Conservation (phyloP, 2,329 filamentous ascomycete species). For the Ophiocordyceps sinensis region DNA sequence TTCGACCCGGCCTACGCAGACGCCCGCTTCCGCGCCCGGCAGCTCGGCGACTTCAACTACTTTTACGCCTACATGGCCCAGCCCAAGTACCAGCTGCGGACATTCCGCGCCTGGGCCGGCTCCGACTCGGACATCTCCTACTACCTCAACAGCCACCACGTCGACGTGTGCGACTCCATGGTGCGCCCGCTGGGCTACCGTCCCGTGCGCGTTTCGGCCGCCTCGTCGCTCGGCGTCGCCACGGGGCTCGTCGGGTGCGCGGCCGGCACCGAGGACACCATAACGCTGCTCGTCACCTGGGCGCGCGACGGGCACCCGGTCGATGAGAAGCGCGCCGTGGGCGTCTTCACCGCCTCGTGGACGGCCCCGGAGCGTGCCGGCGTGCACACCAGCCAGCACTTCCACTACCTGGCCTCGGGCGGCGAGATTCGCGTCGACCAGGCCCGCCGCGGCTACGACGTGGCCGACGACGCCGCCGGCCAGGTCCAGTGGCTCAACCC, state of each 20-base stretch:
- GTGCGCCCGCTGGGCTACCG: slow-evolving; percentile 57
- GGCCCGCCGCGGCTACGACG: slow-evolving; percentile 86
- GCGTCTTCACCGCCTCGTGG: slow-evolving; percentile 89
- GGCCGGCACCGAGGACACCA: slow-evolving; percentile 78
- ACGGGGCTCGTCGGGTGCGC: slow-evolving; percentile 59
- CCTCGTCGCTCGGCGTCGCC: slow-evolving; percentile 65
- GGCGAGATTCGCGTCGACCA: slow-evolving; percentile 87
- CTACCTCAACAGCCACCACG: slow-evolving; percentile 90
- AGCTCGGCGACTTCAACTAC: slow-evolving; percentile 90
- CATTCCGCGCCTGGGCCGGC: slow-evolving; percentile 89
- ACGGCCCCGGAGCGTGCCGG: slow-evolving; percentile 84
- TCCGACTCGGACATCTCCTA: slow-evolving; percentile 88
- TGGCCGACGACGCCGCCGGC: slow-evolving; percentile 63
- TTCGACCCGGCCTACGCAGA: slow-evolving; percentile 89
- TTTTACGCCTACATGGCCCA: slow-evolving; percentile 97
- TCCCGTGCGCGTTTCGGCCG: slow-evolving; percentile 66
- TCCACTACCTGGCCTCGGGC: slow-evolving; percentile 77
- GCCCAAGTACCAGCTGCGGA: slow-evolving; percentile 81
- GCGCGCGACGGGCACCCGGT: slow-evolving; percentile 46
- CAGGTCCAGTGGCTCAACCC: slow-evolving; percentile 81
- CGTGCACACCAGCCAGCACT: slow-evolving; percentile 95
- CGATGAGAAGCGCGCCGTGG: slow-evolving; percentile 59
- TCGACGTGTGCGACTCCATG: slow-evolving; percentile 90
- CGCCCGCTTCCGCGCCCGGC: slow-evolving; percentile 61
- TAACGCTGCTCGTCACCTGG: slow-evolving; percentile 84